phyloP scores from a whole-genome alignment of 2,329 filamentous ascomycete species.

The Kalmusia sp. region DNA sequence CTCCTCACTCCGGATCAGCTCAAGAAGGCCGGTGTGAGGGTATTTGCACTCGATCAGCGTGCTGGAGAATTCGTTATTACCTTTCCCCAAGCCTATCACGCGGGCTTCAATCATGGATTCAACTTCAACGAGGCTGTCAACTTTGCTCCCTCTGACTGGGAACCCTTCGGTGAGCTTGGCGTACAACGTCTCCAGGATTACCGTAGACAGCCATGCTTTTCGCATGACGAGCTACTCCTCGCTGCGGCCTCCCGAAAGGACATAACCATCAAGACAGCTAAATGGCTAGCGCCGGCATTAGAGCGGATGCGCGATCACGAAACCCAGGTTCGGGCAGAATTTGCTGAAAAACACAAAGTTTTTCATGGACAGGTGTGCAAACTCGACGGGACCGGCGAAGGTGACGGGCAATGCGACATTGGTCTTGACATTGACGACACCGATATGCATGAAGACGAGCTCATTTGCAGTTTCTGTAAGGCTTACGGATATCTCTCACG shows the following conservation, averaged over 20 bases:
- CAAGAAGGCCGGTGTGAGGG: conserved; percentile 88
- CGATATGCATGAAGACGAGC: conserved; percentile 87
- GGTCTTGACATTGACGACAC: conserved; percentile 58
- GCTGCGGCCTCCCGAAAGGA: conserved; percentile 82
- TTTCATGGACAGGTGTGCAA: conserved; percentile 39
- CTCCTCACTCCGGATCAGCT: conserved; percentile 91
- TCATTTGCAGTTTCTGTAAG: conserved; percentile 92
- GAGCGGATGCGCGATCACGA: conserved; percentile 80
- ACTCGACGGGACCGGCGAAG: conserved; percentile 61
- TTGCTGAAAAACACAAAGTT: conserved; percentile 71
- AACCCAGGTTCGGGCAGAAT: conserved; percentile 69
- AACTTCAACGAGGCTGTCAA: conserved; percentile 99
- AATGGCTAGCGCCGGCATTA: conserved; percentile 91
- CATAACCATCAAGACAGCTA: conserved; percentile 85
- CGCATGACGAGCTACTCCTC: conserved; percentile 91
- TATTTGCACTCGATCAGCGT: conserved; percentile 94
- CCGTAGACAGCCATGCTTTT: conserved; percentile 92
- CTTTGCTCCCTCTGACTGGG: conserved; percentile 95
- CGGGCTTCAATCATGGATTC: conserved; percentile 97
- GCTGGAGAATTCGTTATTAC: conserved; percentile 97
- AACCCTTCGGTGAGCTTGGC: conserved; percentile 85
- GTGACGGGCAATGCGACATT: conserved; percentile 35
- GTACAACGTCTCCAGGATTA: conserved; percentile 88
- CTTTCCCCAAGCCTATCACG: conserved; percentile 96
- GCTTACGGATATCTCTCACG: conserved; percentile 89